phyloP scores from a whole-genome alignment of 371 early-diverging fungal species.

The Mucor irregularis region DNA sequence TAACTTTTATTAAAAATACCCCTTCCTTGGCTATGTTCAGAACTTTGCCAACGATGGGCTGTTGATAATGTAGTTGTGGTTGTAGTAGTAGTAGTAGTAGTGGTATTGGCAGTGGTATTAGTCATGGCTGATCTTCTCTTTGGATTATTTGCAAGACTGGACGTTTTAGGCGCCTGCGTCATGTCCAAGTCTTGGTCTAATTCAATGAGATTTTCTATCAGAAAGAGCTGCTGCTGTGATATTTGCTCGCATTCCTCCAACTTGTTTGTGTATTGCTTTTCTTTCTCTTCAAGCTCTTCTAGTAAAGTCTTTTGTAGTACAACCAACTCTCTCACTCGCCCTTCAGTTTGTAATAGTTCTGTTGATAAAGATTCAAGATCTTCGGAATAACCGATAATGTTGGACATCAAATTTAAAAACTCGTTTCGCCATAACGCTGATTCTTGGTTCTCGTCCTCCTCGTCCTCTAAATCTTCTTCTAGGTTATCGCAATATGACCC shows the following conservation, averaged over 20 bases:
- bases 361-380: slow-evolving; percentile 27
- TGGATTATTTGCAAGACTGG: background rate
- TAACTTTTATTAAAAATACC: background rate
- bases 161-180: background rate
- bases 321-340: slow-evolving; percentile 20
- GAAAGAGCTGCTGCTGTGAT: slow-evolving; percentile 13
- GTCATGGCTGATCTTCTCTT: background rate
- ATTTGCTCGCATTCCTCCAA: slow-evolving; percentile 28
- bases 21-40: slow-evolving; percentile 4
- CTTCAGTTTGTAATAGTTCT: slow-evolving; percentile 22
- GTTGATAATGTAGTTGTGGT: slow-evolving; percentile 4
- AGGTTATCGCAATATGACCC: background rate
- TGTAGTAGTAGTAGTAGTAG: slow-evolving; percentile 3
- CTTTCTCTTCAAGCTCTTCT: slow-evolving; percentile 19
- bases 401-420: slow-evolving; percentile 23
- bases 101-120: too few species aligned
- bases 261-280: slow-evolving; percentile 17
- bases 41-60: slow-evolving; percentile 10
- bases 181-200: slow-evolving; percentile 1
- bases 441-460: slow-evolving; percentile 8
- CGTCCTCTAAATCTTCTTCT: background rate
- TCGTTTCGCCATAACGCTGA: slow-evolving; percentile 22
- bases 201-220: slow-evolving; percentile 22
- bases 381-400: slow-evolving; percentile 20
- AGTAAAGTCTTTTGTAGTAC: slow-evolving; percentile 14